Evolutionary conservation across 2,329 filamentous ascomycete genomes (phyloP).

Genomic region (Botrytis medusae): DNA sequence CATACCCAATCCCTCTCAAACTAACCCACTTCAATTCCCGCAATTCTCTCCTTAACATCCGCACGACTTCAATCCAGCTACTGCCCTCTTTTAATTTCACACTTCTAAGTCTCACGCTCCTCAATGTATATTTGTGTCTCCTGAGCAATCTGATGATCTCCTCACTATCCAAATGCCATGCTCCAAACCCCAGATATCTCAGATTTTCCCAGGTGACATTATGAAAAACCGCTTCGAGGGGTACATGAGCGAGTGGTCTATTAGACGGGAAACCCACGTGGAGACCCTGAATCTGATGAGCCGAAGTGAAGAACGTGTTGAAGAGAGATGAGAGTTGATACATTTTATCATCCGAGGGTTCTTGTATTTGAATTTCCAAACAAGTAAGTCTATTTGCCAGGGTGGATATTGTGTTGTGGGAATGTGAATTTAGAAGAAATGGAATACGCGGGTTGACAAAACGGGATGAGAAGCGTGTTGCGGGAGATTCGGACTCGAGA

Average conservation of each 20-base stretch:
- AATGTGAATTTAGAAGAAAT: slow-evolving; percentile 49
- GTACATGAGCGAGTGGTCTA: slow-evolving; percentile 51
- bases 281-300: slow-evolving; percentile 60
- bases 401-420: slow-evolving; percentile 48
- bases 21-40: slow-evolving; percentile 60
- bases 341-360: slow-evolving; percentile 53
- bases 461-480: slow-evolving; percentile 46
- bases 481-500: slow-evolving; percentile 54
- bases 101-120: slow-evolving; percentile 58
- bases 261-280: slow-evolving; percentile 60
- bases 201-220: slow-evolving; percentile 60
- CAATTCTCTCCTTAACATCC: slow-evolving; percentile 56
- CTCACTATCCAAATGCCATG: slow-evolving; percentile 59
- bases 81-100: slow-evolving; percentile 61
- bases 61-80: slow-evolving; percentile 60
- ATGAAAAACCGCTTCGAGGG: slow-evolving; percentile 62
- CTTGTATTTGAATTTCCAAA: slow-evolving; percentile 60
- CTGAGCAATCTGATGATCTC: slow-evolving; percentile 59
- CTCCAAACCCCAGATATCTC: slow-evolving; percentile 63
- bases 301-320: slow-evolving; percentile 55
- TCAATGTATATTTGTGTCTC: slow-evolving; percentile 56
- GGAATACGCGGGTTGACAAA: slow-evolving; percentile 63
- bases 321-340: slow-evolving; percentile 57
- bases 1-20: slow-evolving; percentile 61
- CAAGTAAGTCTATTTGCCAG: slow-evolving; percentile 59